phyloP scores from a whole-genome alignment of 208 protist genomes.

The Borovskyia barvae region DNA sequence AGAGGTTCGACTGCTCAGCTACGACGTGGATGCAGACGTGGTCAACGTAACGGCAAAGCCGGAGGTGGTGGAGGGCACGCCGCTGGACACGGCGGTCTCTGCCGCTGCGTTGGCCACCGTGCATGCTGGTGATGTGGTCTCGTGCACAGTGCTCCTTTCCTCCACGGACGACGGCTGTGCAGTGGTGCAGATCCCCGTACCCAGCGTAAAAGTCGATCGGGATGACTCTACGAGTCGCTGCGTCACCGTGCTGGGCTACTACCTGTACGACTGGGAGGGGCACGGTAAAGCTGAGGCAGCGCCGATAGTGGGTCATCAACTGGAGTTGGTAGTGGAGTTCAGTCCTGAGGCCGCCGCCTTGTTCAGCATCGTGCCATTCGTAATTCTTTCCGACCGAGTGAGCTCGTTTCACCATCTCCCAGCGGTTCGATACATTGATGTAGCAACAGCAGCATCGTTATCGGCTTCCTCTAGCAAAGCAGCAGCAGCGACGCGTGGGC shows the following conservation, averaged over 20 bases:
- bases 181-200: constrained; percentile 62
- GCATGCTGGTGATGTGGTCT: constrained; percentile 37
- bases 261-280: constrained; percentile 59
- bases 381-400: constrained; percentile 59
- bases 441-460: background rate
- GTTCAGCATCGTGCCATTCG: constrained; percentile 53
- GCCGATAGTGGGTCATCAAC: constrained; percentile 52
- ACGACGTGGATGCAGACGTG: constrained; percentile 64
- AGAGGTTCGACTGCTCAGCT: constrained; percentile 83
- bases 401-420: constrained; percentile 37
- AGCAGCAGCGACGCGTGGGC: constrained; percentile 19
- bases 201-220: background rate
- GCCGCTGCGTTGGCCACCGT: constrained; percentile 35
- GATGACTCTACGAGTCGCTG: background rate
- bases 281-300: constrained; percentile 1
- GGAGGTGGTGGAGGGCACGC: constrained; percentile 70
- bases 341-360: constrained; percentile 44
- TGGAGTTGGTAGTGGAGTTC: constrained; percentile 67
- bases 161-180: constrained; percentile 82
- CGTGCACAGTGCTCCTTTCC: constrained; percentile 63
- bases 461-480: background rate
- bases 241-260: constrained; percentile 71
- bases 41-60: constrained; percentile 67
- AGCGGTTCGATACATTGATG: constrained; percentile 25
- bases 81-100: constrained; percentile 43